These are phyloP conservation scores for Xylariaceae sp. DNA, from an alignment of 2,329 filamentous ascomycete genomes.

Conservation along the genomic window DNA sequence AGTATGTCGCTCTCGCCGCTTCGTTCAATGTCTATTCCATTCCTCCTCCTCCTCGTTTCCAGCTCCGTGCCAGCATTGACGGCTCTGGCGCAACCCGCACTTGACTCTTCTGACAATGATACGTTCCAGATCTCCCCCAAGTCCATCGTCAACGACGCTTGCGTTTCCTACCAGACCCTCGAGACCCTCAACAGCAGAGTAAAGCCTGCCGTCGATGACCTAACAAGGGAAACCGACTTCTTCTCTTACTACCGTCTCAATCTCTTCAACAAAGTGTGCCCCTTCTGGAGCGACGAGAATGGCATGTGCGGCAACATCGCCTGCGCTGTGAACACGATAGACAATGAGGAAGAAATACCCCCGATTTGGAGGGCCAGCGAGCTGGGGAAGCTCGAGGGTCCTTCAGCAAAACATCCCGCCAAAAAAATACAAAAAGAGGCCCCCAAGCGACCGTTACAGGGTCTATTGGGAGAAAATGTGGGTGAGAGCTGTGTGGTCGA, in stretches of 20 bases:
- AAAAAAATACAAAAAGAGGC: constrained; percentile 69
- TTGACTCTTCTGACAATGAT: constrained; percentile 39
- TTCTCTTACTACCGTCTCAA: constrained; percentile 97
- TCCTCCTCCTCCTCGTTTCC: constrained; percentile 18
- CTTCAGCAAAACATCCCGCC: constrained; percentile 83
- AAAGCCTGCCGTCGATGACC: constrained; percentile 72
- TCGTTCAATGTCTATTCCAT: constrained; percentile 12
- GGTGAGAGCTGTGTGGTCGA: constrained; percentile 96
- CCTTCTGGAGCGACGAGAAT: constrained; percentile 92
- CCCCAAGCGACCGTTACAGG: constrained; percentile 72
- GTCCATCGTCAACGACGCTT: constrained; percentile 89
- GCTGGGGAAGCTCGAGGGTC: constrained; percentile 87
- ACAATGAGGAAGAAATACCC: constrained; percentile 93
- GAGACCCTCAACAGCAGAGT: constrained; percentile 78
- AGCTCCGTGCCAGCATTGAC: constrained; percentile 23
- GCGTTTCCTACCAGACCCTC: constrained; percentile 88
- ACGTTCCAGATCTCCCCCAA: constrained; percentile 74
- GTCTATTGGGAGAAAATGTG: constrained; percentile 78
- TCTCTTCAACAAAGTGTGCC: constrained; percentile 89
- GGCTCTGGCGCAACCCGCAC: constrained; percentile 19
- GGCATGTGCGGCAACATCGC: constrained; percentile 97
- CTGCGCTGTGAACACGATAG: constrained; percentile 90
- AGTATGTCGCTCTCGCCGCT: constrained; percentile 42
- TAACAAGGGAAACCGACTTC: constrained; percentile 89
- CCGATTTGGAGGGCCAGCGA: constrained; percentile 88